These are phyloP conservation scores for Fusarium mangiferae DNA, from an alignment of 2,329 filamentous ascomycete genomes.

Conservation along the genomic window DNA sequence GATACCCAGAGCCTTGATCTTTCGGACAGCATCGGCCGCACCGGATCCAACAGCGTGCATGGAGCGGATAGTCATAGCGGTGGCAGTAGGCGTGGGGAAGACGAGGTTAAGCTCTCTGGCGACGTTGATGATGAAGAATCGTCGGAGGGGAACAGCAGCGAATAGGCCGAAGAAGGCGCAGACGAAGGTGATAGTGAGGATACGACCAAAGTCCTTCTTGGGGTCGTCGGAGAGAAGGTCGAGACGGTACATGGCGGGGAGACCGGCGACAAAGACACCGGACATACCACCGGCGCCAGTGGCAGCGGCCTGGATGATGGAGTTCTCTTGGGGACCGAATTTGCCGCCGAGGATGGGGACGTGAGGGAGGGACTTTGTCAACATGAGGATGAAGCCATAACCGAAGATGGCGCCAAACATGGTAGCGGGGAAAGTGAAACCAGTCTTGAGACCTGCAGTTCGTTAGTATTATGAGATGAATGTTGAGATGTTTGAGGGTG, in stretches of 20 bases:
- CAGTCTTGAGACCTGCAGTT: slow-evolving; percentile 58
- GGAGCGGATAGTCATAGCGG: slow-evolving; percentile 69
- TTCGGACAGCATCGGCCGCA: slow-evolving; percentile 62
- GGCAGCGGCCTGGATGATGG: slow-evolving; percentile 68
- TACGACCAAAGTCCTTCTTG: slow-evolving; percentile 64
- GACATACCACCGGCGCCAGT: slow-evolving; percentile 68
- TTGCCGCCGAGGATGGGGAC: slow-evolving; percentile 63
- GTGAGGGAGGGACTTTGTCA: slow-evolving; percentile 59
- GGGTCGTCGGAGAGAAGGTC: slow-evolving; percentile 60
- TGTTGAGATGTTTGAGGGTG: neutral
- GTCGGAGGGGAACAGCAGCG: slow-evolving; percentile 70
- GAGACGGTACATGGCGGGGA: slow-evolving; percentile 70
- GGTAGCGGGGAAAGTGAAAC: slow-evolving; percentile 60
- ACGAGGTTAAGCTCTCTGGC: slow-evolving; percentile 68
- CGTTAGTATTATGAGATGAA: neutral
- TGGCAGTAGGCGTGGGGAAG: slow-evolving; percentile 69
- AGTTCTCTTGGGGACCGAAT: slow-evolving; percentile 71
- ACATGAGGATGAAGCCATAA: slow-evolving; percentile 65
- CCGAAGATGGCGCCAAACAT: slow-evolving; percentile 68
- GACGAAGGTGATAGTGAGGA: slow-evolving; percentile 69
- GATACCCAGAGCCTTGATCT: slow-evolving; percentile 64
- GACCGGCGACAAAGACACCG: slow-evolving; percentile 67
- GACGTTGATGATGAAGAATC: slow-evolving; percentile 75
- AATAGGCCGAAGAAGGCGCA: slow-evolving; percentile 73
- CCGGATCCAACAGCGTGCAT: slow-evolving; percentile 68